Percentiles rank a stretch among this genome's conserved stretches.
These are phyloP conservation scores for Penicillium chermesinum DNA, from an alignment of 495 filamentous ascomycete genomes.

Conservation along the genomic window DNA sequence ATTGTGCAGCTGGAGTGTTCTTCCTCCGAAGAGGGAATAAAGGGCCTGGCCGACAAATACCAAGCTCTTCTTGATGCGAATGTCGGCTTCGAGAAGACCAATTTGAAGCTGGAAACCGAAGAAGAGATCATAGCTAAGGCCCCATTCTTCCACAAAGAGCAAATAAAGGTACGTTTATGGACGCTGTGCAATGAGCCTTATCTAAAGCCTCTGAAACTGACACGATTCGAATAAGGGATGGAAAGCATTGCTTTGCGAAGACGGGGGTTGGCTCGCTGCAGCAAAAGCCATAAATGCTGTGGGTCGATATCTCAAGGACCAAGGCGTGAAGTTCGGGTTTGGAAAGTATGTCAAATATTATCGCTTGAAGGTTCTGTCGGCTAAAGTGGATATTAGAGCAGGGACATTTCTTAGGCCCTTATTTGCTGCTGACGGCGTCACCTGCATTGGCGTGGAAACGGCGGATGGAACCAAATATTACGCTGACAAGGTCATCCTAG, in stretches of 20 bases:
- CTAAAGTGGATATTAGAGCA: slow-evolving; percentile 4
- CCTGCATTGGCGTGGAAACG: slow-evolving; percentile 28
- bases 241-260: slow-evolving; percentile 13
- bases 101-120: slow-evolving; percentile 8
- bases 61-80: slow-evolving; percentile 13
- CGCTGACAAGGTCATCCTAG: slow-evolving; percentile 33
- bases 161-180: slow-evolving; percentile 15
- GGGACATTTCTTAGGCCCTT: slow-evolving; percentile 15
- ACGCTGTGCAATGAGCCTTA: too few relatives aligned
- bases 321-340: slow-evolving; percentile 17
- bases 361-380: neutral
- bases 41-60: slow-evolving; percentile 6
- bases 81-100: slow-evolving; percentile 15
- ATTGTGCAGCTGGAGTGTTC: slow-evolving; percentile 16
- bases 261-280: slow-evolving; percentile 20
- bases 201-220: too few relatives aligned
- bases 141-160: slow-evolving; percentile 9
- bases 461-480: slow-evolving; percentile 29
- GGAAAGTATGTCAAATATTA: slow-evolving; percentile 6
- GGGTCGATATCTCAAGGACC: slow-evolving; percentile 5
- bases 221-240: slow-evolving; percentile 12
- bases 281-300: slow-evolving; percentile 21
- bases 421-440: slow-evolving; percentile 8
- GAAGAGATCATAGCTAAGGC: slow-evolving; percentile 10
- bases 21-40: slow-evolving; percentile 15